phyloP scores from a whole-genome alignment of 768 basidiomycete genomes.

The Rhodotorula graminis region DNA sequence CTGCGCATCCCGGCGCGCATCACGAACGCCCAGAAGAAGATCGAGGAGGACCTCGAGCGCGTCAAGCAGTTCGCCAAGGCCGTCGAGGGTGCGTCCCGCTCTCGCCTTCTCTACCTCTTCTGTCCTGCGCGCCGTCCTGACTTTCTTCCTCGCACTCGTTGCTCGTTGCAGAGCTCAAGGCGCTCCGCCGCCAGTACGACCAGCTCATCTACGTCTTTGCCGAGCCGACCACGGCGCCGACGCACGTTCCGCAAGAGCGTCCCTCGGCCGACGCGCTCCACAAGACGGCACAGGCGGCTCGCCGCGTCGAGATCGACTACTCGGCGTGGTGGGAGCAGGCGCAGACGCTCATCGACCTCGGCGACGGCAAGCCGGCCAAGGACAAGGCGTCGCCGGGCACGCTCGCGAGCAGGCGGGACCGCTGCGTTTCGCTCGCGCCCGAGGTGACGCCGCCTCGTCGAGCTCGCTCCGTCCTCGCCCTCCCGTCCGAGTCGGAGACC shows the following conservation, averaged over 20 bases:
- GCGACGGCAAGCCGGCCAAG: constrained; percentile 20
- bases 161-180: constrained; percentile 35
- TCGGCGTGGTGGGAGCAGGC: constrained; percentile 41
- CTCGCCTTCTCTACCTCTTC: too few species aligned
- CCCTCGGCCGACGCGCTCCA: neutral
- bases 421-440: constrained; percentile 30
- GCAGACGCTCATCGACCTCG: constrained; percentile 40
- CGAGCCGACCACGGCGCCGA: constrained; percentile 5
- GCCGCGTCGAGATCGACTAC: constrained; percentile 33
- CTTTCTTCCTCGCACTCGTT: too few species aligned
- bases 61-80: constrained; percentile 44
- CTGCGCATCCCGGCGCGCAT: constrained; percentile 43
- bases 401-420: constrained; percentile 22
- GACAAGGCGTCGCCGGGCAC: constrained; percentile 5
- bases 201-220: constrained; percentile 17
- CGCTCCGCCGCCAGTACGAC: constrained; percentile 21
- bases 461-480: neutral
- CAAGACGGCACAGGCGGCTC: constrained; percentile 12
- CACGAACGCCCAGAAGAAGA: constrained; percentile 43
- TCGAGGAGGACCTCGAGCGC: constrained; percentile 42
- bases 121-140: neutral
- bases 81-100: constrained; percentile 38
- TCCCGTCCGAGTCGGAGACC: constrained; percentile 13
- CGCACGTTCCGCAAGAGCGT: neutral
- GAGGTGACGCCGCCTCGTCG: neutral